Base-by-base conservation (phyloP, 371 early-diverging fungal species). In the Apophysomyces variabilis region DNA sequence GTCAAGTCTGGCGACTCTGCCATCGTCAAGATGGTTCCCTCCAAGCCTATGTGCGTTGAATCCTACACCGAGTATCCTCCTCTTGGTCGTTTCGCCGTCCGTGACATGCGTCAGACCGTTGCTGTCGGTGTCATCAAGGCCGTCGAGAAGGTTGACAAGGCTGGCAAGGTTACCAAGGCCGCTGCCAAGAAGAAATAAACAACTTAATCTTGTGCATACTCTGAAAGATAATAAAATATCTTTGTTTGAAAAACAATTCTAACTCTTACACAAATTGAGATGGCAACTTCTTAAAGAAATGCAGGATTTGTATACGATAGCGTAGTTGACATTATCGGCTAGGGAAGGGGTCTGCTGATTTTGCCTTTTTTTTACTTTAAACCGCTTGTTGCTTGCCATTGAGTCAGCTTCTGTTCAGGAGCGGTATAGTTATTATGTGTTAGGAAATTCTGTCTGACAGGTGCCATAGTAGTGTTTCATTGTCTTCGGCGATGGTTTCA, bases 31-130 rank as follows among this genome's bases (percentile, higher is more conserved):
- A 87, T 96, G 89, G 70, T 92, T 72, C 95, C 95, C 65, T 86
- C 92, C 85, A 95, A 95, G 92, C 96, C 96, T 73, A 88, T 96
- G 90, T 95, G 94, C 86, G 95, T 96, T 73, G 97, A 96, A 84
- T 68, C 95, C 65, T 96, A 90, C 88, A 79, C 88, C 69, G 93
- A 95, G 74, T 96, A 93, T 85, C 94, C 96, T 65, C 94, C 95
- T 72, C 92, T 96, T 60, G 97, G 97, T 76, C 94, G 97, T 85
- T 96, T 96, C 87, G 96, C 95, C 76, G 93, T 96, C 85, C 94
- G 97, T 90, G 96, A 96, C 78, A 93, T 95, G 95, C 87, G 97
- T 85, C 92, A 93, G 80, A 93, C 94, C 74, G 92, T 93, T 65
- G 93, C 93, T 70, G 92, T 93, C 82, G 97, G 97, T 88, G 95